Evolutionary conservation across 371 early-diverging fungal genomes (phyloP).

Genomic region (Mortierella sp.): DNA sequence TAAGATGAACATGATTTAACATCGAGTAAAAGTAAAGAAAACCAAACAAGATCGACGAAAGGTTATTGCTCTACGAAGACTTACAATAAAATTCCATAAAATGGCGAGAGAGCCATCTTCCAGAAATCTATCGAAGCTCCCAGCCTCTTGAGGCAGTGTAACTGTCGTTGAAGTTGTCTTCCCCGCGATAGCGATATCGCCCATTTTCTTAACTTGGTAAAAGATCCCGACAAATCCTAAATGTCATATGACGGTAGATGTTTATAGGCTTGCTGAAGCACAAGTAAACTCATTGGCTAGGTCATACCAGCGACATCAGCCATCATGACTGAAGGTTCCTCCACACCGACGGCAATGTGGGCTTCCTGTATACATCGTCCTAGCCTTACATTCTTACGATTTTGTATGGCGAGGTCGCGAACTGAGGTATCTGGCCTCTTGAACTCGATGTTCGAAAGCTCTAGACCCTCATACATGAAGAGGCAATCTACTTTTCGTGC

Average conservation of each 20-base stretch:
- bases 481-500: constrained; percentile 25
- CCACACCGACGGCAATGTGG: constrained; percentile 9
- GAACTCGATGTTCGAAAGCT: constrained; percentile 29
- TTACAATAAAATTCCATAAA: constrained; percentile 22
- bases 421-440: constrained; percentile 13
- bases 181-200: constrained; percentile 22
- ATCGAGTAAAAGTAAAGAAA: constrained; percentile 6
- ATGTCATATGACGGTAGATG: not conserved
- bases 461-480: constrained; percentile 20
- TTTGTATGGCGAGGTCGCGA: constrained; percentile 16
- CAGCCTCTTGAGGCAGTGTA: constrained; percentile 5
- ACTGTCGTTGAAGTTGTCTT: constrained; percentile 14
- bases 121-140: constrained; percentile 18
- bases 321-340: constrained; percentile 23
- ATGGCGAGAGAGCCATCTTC: constrained; percentile 17
- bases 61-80: constrained; percentile 4
- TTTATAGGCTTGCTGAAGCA: constrained; percentile 1
- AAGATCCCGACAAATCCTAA: constrained; percentile 4
- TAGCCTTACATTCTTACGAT: constrained; percentile 19
- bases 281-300: not conserved
- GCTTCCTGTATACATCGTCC: constrained; percentile 34
- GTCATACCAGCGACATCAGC: constrained; percentile 25
- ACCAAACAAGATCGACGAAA: not conserved
- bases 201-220: constrained; percentile 9
- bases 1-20: not conserved